A percentile compares a stretch with the other conserved stretches of the same genome.
phyloP scores from a whole-genome alignment of 108 stramenopile genomes.

The Stephanodiscus triporus region DNA sequence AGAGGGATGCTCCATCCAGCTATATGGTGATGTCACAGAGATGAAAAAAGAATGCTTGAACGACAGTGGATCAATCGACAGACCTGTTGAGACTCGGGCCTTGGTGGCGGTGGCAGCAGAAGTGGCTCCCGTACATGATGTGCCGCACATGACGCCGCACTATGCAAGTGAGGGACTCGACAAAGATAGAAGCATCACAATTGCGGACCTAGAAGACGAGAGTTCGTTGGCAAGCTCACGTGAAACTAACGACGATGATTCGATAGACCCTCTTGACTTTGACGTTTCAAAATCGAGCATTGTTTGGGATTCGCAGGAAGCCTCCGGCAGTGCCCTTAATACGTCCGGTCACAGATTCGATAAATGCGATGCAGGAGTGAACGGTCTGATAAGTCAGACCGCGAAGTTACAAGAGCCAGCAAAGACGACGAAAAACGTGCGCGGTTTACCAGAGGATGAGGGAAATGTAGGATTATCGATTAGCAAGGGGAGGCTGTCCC shows the following conservation, averaged over 20 bases:
- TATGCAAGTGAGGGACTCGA: neutral
- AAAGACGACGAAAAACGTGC: neutral
- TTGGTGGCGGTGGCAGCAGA: neutral
- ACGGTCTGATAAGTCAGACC: neutral
- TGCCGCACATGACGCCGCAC: too few relatives aligned
- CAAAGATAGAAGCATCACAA: neutral
- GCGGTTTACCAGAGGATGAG: neutral
- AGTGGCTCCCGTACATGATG: too few relatives aligned
- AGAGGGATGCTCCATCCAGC: neutral
- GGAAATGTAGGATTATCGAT: too few relatives aligned
- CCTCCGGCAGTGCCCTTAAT: neutral
- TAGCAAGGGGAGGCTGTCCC: too few relatives aligned
- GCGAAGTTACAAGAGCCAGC: neutral
- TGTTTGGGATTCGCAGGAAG: neutral
- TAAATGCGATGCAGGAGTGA: neutral
- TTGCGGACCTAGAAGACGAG: neutral
- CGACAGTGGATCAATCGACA: neutral
- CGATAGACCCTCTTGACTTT: constrained; percentile 5
- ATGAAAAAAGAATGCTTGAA: neutral
- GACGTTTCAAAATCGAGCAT: neutral
- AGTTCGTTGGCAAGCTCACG: neutral
- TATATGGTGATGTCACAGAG: too few relatives aligned
- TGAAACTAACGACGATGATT: neutral
- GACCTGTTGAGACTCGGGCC: neutral
- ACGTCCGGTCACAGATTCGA: neutral